phyloP scores from a whole-genome alignment of 2,329 filamentous ascomycete species.

The Aphanoascus verrucosus region DNA sequence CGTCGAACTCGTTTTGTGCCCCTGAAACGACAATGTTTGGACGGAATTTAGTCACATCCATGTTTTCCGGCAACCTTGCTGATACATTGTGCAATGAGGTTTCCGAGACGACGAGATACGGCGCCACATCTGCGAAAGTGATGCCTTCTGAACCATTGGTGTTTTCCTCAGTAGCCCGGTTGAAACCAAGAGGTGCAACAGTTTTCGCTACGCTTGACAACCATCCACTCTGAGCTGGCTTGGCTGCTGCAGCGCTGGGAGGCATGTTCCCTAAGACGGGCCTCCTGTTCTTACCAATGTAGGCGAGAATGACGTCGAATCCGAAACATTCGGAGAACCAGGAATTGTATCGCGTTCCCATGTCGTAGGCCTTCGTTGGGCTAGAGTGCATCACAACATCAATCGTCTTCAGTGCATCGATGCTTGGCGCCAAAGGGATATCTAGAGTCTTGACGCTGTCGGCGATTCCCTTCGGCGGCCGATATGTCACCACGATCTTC shows the following conservation, averaged over 20 bases:
- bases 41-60: constrained; percentile 60
- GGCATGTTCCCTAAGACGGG: constrained; percentile 52
- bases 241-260: constrained; percentile 30
- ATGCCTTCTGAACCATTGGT: constrained; percentile 37
- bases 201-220: constrained; percentile 15
- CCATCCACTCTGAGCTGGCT: constrained; percentile 17
- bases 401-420: constrained; percentile 37
- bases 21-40: constrained; percentile 62
- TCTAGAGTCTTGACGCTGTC: constrained; percentile 33
- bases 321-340: constrained; percentile 62
- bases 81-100: constrained; percentile 60
- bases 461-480: constrained; percentile 19
- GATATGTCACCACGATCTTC: constrained; percentile 35
- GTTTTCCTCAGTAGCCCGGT: background rate
- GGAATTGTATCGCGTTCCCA: constrained; percentile 48
- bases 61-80: constrained; percentile 42
- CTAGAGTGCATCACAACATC: constrained; percentile 52
- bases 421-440: constrained; percentile 48
- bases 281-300: constrained; percentile 52
- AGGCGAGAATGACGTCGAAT: constrained; percentile 50
- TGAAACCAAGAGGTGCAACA: constrained; percentile 7
- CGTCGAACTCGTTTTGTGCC: constrained; percentile 48
- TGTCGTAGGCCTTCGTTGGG: constrained; percentile 49
- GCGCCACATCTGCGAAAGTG: constrained; percentile 63
- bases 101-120: constrained; percentile 61